Percentiles rank a stretch among this genome's conserved stretches.
These are phyloP conservation scores for Colletotrichum phormii DNA, from an alignment of 2,329 filamentous ascomycete species.

Conservation along the genomic window DNA sequence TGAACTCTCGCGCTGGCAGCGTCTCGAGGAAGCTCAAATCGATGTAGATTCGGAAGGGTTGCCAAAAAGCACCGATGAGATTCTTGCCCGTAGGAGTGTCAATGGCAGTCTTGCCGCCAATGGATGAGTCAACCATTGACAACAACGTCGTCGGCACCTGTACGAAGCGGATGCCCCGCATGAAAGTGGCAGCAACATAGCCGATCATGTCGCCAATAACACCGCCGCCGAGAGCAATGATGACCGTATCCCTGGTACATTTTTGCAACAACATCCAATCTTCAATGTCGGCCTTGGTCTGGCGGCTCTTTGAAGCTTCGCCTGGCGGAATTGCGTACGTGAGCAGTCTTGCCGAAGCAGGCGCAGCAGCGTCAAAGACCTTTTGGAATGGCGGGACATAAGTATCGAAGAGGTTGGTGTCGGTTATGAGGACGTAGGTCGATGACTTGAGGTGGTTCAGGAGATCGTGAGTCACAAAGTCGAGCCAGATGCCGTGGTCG, in stretches of 20 bases:
- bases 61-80: constrained; percentile 95
- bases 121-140: constrained; percentile 98
- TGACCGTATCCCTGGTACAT: constrained; percentile 94
- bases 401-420: constrained; percentile 86
- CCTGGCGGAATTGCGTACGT: constrained; percentile 90
- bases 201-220: constrained; percentile 99
- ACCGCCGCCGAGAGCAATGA: constrained; percentile 93
- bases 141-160: constrained; percentile 96
- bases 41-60: constrained; percentile 93
- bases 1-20: constrained; percentile 89
- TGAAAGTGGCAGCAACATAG: constrained; percentile 97
- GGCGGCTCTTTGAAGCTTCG: constrained; percentile 91
- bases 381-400: constrained; percentile 83
- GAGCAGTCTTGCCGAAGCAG: constrained; percentile 74
- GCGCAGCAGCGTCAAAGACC: constrained; percentile 46
- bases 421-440: constrained; percentile 96
- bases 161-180: constrained; percentile 95
- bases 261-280: constrained; percentile 94
- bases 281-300: constrained; percentile 95
- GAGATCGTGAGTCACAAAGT: constrained; percentile 84
- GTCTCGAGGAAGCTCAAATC: constrained; percentile 93
- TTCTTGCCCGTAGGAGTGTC: constrained; percentile 98
- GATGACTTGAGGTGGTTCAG: constrained; percentile 82
- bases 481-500: constrained; percentile 89
- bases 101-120: constrained; percentile 98